Conservation (phyloP, 768 basidiomycete species). For the Candolleomyces aberdarensis region DNA sequence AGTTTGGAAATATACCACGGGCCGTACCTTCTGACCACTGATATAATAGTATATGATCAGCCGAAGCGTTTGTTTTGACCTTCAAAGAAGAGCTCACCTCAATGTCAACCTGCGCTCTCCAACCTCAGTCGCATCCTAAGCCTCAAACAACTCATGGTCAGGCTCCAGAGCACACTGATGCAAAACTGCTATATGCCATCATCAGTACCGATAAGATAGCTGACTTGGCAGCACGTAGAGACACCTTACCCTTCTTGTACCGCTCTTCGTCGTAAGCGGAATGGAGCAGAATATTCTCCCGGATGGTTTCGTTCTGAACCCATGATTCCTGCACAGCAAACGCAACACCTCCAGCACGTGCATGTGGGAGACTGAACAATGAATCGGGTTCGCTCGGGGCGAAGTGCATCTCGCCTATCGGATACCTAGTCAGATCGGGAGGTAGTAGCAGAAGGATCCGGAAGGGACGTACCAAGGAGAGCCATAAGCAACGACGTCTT, state of each 20-base stretch:
- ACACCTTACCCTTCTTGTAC: conserved; percentile 53
- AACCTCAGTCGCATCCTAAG: conserved; percentile 67
- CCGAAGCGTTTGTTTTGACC: background rate
- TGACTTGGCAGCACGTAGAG: background rate
- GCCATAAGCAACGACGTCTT: conserved; percentile 67
- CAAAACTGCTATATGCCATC: conserved; percentile 38
- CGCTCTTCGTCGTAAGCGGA: conserved; percentile 69
- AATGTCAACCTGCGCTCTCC: conserved; percentile 68
- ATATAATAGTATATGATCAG: background rate
- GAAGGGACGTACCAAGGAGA: conserved; percentile 35
- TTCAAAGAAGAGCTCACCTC: conserved; percentile 15
- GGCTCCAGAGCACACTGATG: conserved; percentile 72
- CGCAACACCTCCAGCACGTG: conserved; percentile 60
- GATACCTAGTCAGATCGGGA: background rate
- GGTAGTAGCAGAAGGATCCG: background rate
- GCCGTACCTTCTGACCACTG: conserved; percentile 36
- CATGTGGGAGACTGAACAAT: conserved; percentile 68
- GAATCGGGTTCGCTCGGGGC: conserved; percentile 47
- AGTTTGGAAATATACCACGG: background rate
- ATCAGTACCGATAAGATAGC: background rate
- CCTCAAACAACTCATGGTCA: conserved; percentile 67
- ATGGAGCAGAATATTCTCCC: conserved; percentile 84
- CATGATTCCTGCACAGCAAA: conserved; percentile 85
- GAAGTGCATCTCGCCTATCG: conserved; percentile 64
- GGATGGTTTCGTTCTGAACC: conserved; percentile 78